Evolutionary conservation across 2,329 filamentous ascomycete species (phyloP), one percentile per base, ranked within the genome.

Genomic region (Colletotrichum sp.): DNA sequence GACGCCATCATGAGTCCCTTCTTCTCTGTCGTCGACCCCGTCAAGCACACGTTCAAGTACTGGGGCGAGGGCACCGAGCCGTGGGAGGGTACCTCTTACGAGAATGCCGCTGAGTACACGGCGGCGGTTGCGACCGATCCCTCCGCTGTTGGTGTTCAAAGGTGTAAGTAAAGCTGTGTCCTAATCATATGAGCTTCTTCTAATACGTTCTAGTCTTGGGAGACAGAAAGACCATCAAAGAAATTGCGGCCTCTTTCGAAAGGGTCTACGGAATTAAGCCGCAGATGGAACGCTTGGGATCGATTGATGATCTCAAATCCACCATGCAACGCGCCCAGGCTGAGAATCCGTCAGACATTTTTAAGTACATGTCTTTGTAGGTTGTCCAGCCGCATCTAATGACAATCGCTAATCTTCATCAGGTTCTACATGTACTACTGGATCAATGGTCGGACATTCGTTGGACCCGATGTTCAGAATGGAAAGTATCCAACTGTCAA

Each of bases 1-100:
- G 84, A 86, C 12, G 76, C 80, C 3, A 74, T 83, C 18, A 82
- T 81, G 28, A 80, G 79, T 36, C 75, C 78, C 0, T 80, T 80
- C 15, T 82, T 82, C 56, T 39, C 55, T 7, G 64, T 69, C 16
- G 78, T 55, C 3, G 80, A 85, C 66, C 64, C 77, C 7, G 62
- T 79, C 48, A 79, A 76, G 10, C 70, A 78, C 4, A 81, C 73
- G 1, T 79, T 85, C 22, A 74, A 74, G 25, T 84, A 81, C 70
- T 87, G 83, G 82, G 85, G 85, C 1, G 79, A 78, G 7, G 84
- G 85, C 0, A 78, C 83, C 22, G 85, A 86, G 76, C 55, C 78
- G 1, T 84, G 79, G 82, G 85, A 87, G 73, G 76, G 75, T 5
- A 86, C 84, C 2, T 83, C 81, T 0, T 87, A 86, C 72, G 79